Base-by-base conservation (phyloP, 805 yeast genomes). In the Sugiyamaella valdiviana region DNA sequence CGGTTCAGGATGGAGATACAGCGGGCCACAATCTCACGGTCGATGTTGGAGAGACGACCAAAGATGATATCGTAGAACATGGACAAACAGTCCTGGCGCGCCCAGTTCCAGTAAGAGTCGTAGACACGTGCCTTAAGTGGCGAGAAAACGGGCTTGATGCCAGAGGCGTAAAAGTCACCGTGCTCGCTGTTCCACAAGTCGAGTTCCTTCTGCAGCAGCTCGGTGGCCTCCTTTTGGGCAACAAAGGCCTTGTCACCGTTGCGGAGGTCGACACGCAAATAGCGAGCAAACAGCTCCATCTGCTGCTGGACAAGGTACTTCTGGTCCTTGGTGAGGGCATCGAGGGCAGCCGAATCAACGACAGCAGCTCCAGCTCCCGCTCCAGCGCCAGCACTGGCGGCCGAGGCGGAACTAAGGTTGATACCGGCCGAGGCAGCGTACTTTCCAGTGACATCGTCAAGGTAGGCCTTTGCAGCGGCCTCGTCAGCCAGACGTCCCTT, bases 101-200 rank as follows among this genome's bases (percentile, higher is more conserved):
- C 97, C 99, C 99, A 93, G 71, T 95, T 95, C 99, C 99, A 93
- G 71, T 90, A 89, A 19, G 97, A 89, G 71, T 93, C 98, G 69
- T 91, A 93, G 47, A 84, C 82, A 74, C 99, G 85, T 23, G 97
- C 95, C 75, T 93, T 93, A 71, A 85, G 78, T 53, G 91, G 77
- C 26, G 96, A 85, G 73, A 93, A 93, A 3, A 83, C 80, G 38
- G 98, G 96, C 57, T 82, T 75, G 61, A 93, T 83, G 65, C 99
- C 98, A 51, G 82, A 78, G 44, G 96, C 90, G 67, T 90, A 93
- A 63, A 82, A 82, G 62, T 93, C 99, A 59, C 99, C 99, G 58
- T 85, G 81, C 69, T 85, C 95, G 77, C 83, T 79, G 68, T 83
- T 79, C 91, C 91, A 85, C 68, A 86, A 76, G 66, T 93, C 99